Evolutionary conservation across 345 rosid species (phyloP).

Genomic region (Kandelia obovata): DNA sequence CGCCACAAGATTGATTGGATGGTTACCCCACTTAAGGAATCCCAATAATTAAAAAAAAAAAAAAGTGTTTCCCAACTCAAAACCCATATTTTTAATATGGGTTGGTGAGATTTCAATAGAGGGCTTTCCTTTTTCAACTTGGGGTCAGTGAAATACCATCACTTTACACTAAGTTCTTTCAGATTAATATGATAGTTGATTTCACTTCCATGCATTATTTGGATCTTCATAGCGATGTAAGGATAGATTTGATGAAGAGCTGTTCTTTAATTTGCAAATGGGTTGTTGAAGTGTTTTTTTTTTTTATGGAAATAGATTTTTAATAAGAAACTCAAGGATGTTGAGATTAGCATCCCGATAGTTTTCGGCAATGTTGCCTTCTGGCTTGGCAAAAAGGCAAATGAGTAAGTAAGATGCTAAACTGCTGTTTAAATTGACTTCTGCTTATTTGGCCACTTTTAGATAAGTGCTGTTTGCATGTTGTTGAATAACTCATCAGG

Average conservation of each 20-base stretch:
- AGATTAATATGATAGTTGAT: not conserved
- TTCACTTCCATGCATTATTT: not conserved
- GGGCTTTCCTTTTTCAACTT: too few relatives aligned
- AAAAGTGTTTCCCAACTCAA: too few relatives aligned
- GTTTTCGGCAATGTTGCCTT: conserved; percentile 69
- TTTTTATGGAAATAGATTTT: conserved; percentile 26
- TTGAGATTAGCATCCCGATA: conserved; percentile 66
- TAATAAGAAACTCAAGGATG: conserved; percentile 63
- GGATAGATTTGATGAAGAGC: not conserved
- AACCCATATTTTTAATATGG: too few relatives aligned
- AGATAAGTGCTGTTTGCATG: conserved; percentile 1
- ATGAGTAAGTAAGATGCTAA: conserved; percentile 50
- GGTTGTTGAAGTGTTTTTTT: not conserved
- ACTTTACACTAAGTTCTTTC: not conserved
- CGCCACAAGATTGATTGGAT: too few relatives aligned
- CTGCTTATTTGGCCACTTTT: not conserved
- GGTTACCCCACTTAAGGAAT: too few relatives aligned
- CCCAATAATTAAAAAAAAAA: too few relatives aligned
- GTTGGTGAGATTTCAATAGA: too few relatives aligned
- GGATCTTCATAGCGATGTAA: not conserved
- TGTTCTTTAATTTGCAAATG: not conserved
- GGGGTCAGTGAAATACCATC: not conserved
- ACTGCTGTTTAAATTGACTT: not conserved
- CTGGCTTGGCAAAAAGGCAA: conserved; percentile 86
- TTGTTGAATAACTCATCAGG: conserved; percentile 18